Conservation (phyloP, 495 filamentous ascomycete genomes). For the Lophiostoma macrostomum region DNA sequence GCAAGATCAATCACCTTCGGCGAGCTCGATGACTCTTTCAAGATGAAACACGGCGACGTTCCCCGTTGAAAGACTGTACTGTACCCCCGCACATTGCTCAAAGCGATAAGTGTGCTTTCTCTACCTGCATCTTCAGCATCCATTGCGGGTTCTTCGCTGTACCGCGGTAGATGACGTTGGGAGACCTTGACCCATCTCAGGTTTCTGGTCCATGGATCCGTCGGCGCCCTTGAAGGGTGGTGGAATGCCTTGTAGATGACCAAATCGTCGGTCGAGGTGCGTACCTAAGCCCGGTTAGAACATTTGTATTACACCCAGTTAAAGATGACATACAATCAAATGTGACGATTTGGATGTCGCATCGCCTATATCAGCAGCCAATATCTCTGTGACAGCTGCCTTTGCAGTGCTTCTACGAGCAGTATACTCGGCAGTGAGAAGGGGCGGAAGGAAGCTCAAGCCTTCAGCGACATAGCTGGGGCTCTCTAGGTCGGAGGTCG, state of each 20-base stretch:
- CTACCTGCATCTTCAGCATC: conserved; percentile 43
- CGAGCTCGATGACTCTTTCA: conserved; percentile 69
- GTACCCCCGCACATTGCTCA: conserved; percentile 69
- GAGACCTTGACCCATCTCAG: conserved; percentile 75
- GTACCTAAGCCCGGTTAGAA: conserved; percentile 51
- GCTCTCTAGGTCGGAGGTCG: conserved; percentile 58
- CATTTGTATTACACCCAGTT: not conserved
- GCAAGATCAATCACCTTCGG: conserved; percentile 72
- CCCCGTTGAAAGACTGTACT: conserved; percentile 80
- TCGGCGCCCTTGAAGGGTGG: conserved; percentile 41
- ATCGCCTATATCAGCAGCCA: conserved; percentile 84
- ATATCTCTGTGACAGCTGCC: conserved; percentile 69
- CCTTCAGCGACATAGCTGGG: conserved; percentile 64
- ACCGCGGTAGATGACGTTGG: conserved; percentile 58
- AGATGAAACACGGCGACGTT: conserved; percentile 68
- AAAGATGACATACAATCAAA: conserved; percentile 62
- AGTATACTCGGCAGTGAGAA: conserved; percentile 66
- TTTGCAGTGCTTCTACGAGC: conserved; percentile 65
- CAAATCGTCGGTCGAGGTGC: conserved; percentile 74
- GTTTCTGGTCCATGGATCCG: conserved; percentile 35
- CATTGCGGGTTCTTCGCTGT: conserved; percentile 43
- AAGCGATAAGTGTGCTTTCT: conserved; percentile 54
- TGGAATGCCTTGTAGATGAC: conserved; percentile 82
- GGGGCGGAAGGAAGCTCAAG: conserved; percentile 72
- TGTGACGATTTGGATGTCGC: conserved; percentile 64